Evolutionary conservation across 2,329 filamentous ascomycete species (phyloP).

Genomic region (Aspergillus phoenicis): DNA sequence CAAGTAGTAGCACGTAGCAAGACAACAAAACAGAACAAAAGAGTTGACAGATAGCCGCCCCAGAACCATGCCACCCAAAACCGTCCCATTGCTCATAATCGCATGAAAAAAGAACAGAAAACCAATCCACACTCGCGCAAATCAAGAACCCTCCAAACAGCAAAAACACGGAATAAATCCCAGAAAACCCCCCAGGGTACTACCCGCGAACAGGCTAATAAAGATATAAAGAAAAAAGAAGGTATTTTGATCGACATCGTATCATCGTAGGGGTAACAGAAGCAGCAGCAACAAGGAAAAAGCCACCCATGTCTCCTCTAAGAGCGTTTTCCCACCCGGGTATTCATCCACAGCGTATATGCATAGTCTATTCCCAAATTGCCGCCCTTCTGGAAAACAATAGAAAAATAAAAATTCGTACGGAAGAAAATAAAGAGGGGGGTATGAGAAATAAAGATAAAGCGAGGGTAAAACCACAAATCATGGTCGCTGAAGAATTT

Average conservation of each 20-base stretch:
- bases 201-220: constrained; percentile 6
- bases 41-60: constrained; percentile 27
- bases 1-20: constrained; percentile 8
- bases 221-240: not conserved
- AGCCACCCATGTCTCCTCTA: constrained; percentile 27
- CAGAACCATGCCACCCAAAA: constrained; percentile 26
- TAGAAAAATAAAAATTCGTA: constrained; percentile 14
- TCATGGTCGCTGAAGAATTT: not conserved
- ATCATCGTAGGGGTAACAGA: constrained; percentile 25
- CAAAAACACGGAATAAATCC: constrained; percentile 16
- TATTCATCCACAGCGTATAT: constrained; percentile 25
- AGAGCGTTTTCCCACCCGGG: constrained; percentile 23
- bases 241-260: constrained; percentile 22
- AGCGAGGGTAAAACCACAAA: constrained; percentile 18
- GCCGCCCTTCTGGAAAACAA: constrained; percentile 23
- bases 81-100: constrained; percentile 32
- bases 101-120: constrained; percentile 24
- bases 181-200: constrained; percentile 11
- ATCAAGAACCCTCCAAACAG: constrained; percentile 7
- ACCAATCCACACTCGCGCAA: not conserved
- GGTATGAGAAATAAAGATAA: constrained; percentile 15
- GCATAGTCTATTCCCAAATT: constrained; percentile 29
- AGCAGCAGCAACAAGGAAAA: constrained; percentile 22
- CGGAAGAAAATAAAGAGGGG: constrained; percentile 10
- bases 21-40: constrained; percentile 12